These are phyloP conservation scores for Colletotrichum agaves DNA, from an alignment of 2,329 filamentous ascomycete species.

Conservation along the genomic window DNA sequence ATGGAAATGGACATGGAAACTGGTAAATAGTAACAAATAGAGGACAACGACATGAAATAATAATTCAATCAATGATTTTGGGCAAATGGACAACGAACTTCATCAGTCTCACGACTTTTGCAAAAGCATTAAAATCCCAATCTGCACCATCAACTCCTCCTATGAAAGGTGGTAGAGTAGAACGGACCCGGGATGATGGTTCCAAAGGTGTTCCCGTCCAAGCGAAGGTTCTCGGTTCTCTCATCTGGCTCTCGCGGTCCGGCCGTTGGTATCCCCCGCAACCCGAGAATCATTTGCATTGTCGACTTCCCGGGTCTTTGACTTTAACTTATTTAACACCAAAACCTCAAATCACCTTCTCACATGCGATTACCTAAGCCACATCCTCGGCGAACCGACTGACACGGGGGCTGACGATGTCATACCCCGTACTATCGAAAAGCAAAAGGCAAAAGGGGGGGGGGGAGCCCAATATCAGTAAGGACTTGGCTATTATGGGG, in stretches of 20 bases:
- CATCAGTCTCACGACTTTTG: neutral
- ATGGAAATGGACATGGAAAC: neutral
- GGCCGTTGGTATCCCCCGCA: conserved; percentile 7
- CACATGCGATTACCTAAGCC: conserved; percentile 33
- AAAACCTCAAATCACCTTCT: conserved; percentile 17
- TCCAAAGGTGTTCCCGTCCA: neutral
- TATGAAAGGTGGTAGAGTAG: too few relatives aligned
- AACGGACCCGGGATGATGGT: too few relatives aligned
- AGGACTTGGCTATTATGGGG: conserved; percentile 6
- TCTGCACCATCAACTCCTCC: too few relatives aligned
- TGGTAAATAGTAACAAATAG: too few relatives aligned
- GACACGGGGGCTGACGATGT: neutral
- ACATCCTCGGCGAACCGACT: conserved; percentile 28
- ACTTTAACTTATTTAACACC: neutral
- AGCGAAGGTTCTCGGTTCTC: neutral
- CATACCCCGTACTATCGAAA: neutral
- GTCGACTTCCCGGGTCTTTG: neutral
- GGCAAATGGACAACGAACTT: neutral
- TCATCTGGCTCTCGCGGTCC: conserved; percentile 3
- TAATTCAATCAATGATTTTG: conserved; percentile 1
- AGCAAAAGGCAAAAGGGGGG: neutral
- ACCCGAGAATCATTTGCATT: neutral
- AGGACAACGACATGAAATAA: conserved; percentile 8
- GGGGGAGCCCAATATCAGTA: neutral
- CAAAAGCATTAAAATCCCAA: too few relatives aligned